Evolutionary conservation across 305 asterid genomes (phyloP).

Genomic region (Fraxinus angustifolia): DNA sequence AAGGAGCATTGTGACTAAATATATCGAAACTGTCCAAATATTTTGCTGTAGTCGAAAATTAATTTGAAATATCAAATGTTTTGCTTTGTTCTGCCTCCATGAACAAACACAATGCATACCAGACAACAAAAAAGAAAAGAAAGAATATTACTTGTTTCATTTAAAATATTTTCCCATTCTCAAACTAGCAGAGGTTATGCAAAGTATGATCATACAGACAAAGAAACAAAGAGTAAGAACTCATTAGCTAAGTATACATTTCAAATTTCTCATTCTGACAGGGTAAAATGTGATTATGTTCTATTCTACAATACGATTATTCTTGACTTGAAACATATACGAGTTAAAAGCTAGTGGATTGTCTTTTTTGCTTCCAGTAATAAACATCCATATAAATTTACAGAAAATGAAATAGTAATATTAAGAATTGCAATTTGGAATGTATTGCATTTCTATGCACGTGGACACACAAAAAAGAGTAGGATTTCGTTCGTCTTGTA

Average conservation of each 20-base stretch:
- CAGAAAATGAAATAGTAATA: not conserved
- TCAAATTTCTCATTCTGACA: not conserved
- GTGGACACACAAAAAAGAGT: not conserved
- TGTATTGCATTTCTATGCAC: not conserved
- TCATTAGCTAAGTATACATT: not conserved
- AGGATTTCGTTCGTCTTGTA: not conserved
- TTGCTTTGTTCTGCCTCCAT: not conserved
- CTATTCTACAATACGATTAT: not conserved
- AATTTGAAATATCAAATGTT: not conserved
- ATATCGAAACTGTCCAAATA: not conserved
- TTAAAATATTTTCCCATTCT: not conserved
- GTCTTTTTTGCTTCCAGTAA: not conserved
- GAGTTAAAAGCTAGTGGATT: not conserved
- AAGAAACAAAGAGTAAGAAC: not conserved
- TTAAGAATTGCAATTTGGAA: not conserved
- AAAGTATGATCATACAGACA: not conserved
- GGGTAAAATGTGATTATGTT: not conserved
- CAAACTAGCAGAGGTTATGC: not conserved
- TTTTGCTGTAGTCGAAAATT: not conserved
- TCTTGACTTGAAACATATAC: not conserved
- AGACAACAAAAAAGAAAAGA: not conserved
- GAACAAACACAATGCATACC: not conserved
- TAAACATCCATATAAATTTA: not conserved
- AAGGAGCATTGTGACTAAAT: not conserved
- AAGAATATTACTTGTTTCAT: not conserved